Conservation (phyloP, 495 filamentous ascomycete genomes). For the Patellaria atrata region DNA sequence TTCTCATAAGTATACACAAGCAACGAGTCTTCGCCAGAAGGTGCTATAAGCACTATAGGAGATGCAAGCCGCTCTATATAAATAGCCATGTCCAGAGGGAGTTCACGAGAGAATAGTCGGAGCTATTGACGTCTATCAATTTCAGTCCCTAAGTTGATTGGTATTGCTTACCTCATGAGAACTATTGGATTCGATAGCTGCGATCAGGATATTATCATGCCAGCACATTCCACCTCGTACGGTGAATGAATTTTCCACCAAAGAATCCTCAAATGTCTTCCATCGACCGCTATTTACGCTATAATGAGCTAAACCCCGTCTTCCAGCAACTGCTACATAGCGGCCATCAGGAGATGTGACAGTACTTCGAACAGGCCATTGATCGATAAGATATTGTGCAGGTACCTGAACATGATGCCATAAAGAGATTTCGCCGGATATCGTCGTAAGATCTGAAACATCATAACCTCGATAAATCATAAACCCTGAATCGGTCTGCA, state of each 20-base stretch:
- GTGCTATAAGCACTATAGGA: constrained; percentile 71
- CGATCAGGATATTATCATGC: constrained; percentile 91
- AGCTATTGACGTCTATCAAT: constrained; percentile 32
- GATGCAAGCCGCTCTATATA: constrained; percentile 65
- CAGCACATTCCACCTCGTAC: constrained; percentile 96
- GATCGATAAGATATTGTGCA: constrained; percentile 64
- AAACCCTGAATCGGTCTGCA: constrained; percentile 71
- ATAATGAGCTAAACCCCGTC: constrained; percentile 85
- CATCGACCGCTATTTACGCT: constrained; percentile 87
- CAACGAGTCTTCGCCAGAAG: constrained; percentile 83
- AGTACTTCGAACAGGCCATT: constrained; percentile 81
- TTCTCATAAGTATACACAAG: constrained; percentile 97
- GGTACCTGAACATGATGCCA: constrained; percentile 91
- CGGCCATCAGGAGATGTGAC: constrained; percentile 82
- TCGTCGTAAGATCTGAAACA: constrained; percentile 71
- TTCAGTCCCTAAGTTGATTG: too few species aligned
- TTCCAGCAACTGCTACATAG: constrained; percentile 90
- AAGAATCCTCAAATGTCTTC: constrained; percentile 79
- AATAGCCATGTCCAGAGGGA: constrained; percentile 57
- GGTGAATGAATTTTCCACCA: constrained; percentile 73
- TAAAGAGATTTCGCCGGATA: constrained; percentile 79
- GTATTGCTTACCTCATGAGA: constrained; percentile 59
- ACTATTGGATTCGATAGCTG: constrained; percentile 74
- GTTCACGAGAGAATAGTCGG: constrained; percentile 81
- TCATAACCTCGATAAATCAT: constrained; percentile 92